Evolutionary conservation across 139 green algal species (phyloP).

Genomic region (Eudorina sp.): DNA sequence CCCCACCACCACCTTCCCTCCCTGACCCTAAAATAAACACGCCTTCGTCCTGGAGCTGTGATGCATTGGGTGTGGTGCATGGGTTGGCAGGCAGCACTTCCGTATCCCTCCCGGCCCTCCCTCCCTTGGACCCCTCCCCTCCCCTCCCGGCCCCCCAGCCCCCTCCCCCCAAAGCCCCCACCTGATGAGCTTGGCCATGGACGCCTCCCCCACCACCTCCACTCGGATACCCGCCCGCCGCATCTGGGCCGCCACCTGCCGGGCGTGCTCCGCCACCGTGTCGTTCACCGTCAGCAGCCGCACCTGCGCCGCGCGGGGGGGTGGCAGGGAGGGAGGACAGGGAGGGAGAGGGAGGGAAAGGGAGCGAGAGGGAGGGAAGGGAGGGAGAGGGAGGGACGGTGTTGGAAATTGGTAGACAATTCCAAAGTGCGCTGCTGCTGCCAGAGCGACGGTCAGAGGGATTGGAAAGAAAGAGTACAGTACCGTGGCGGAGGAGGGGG

Average conservation of each 20-base stretch:
- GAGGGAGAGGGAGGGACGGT: too few species aligned
- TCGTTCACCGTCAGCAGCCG: slow-evolving; percentile 89
- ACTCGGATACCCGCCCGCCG: slow-evolving; percentile 70
- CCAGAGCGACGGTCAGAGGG: too few species aligned
- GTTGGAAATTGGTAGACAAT: too few species aligned
- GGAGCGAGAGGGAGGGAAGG: too few species aligned
- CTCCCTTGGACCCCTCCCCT: not conserved
- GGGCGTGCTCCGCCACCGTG: slow-evolving; percentile 73
- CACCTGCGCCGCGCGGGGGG: slow-evolving; percentile 69
- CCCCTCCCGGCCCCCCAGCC: not conserved
- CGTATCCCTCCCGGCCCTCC: not conserved
- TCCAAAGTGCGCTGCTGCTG: too few species aligned
- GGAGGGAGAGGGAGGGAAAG: not conserved
- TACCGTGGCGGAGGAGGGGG: too few species aligned
- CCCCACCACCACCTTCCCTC: too few species aligned
- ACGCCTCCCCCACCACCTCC: slow-evolving; percentile 64
- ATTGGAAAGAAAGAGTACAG: too few species aligned
- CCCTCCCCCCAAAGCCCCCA: not conserved
- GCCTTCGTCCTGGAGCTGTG: too few species aligned
- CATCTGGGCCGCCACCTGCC: slow-evolving; percentile 77
- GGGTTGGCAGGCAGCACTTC: too few species aligned
- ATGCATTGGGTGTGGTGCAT: too few species aligned
- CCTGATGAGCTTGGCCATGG: slow-evolving; percentile 47
- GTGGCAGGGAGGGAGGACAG: not conserved
- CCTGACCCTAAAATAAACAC: too few species aligned